Evolutionary conservation across 2,329 filamentous ascomycete genomes (phyloP).

Genomic region (Truncatella angustata): DNA sequence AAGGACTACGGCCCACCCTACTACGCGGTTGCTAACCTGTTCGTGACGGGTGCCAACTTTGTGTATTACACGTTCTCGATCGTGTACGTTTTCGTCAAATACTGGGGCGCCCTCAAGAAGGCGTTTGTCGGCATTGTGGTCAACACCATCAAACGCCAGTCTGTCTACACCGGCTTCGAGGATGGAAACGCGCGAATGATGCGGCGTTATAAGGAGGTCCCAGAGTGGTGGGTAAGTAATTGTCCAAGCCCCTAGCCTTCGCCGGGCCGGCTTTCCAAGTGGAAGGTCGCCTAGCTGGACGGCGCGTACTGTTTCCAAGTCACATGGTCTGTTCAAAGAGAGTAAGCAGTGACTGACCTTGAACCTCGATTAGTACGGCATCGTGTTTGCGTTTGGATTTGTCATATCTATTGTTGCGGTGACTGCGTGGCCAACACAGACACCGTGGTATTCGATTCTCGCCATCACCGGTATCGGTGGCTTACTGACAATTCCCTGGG

Average conservation of each 20-base stretch:
- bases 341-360: neutral
- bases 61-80: constrained; percentile 23
- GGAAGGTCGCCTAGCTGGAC: too few species aligned
- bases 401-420: constrained; percentile 37
- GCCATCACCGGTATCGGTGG: constrained; percentile 44
- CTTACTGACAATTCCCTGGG: constrained; percentile 44
- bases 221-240: constrained; percentile 38
- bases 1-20: constrained; percentile 26
- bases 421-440: constrained; percentile 39
- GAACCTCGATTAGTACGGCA: constrained; percentile 25
- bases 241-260: too few species aligned
- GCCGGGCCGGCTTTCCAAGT: too few species aligned
- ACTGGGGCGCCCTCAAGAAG: constrained; percentile 31
- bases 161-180: constrained; percentile 33
- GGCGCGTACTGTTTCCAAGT: too few species aligned
- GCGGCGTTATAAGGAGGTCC: constrained; percentile 40
- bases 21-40: constrained; percentile 26
- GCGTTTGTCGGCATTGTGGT: constrained; percentile 27
- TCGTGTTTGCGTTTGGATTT: constrained; percentile 36
- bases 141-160: constrained; percentile 9
- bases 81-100: constrained; percentile 34
- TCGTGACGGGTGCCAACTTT: constrained; percentile 30
- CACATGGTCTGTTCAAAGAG: too few species aligned
- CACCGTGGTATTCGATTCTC: constrained; percentile 50
- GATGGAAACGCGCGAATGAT: constrained; percentile 41